Evolutionary conservation across 2,329 filamentous ascomycete genomes (phyloP), one percentile per base, ranked within the genome.

Genomic region (Fragosphaeria purpurea): DNA sequence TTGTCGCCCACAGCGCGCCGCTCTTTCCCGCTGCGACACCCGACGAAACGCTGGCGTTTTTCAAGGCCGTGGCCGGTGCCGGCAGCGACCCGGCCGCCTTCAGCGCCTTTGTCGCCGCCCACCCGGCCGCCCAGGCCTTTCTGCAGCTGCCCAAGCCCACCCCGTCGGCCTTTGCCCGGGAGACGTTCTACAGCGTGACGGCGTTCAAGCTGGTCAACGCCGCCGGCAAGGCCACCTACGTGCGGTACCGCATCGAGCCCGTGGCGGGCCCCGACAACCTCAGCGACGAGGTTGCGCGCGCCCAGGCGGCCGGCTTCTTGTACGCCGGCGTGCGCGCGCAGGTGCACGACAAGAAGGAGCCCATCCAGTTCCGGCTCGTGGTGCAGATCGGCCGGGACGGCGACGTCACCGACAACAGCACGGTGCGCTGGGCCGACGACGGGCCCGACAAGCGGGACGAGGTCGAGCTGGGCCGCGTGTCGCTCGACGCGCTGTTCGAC

Each of bases 1-100:
- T 81, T 56, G 64, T 81, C 47, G 62, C 68, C 0, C 76, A 80
- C 61, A 74, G 70, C 1, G 74, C 72, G 1, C 66, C 70, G 2
- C 70, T 66, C 60, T 80, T 80, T 61, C 76, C 77, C 0, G 69
- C 68, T 0, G 65, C 69, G 38, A 77, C 72, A 0, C 75, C 75
- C 11, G 74, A 68, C 11, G 73, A 72, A n/a, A 75, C 78, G 44
- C 66, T 78, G 1, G 66, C 67, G 7, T 67, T 79, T 46, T 64
- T 79, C 35, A 56, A 60, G n/a, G 69, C 72, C 0, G 56, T 73
- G 1, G 65, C 60, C 0, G 61, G 62, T 9, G 50, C 50, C 7
- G 66, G 66, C 7, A 59, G 55, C 5, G 61, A 64, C n/a, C 48
- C 48, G 5, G 67, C 66, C 6, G 59, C 55, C 5, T 50, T 75